Base-by-base conservation (phyloP, 2,329 filamentous ascomycete species). In the Colletotrichum sidae region DNA sequence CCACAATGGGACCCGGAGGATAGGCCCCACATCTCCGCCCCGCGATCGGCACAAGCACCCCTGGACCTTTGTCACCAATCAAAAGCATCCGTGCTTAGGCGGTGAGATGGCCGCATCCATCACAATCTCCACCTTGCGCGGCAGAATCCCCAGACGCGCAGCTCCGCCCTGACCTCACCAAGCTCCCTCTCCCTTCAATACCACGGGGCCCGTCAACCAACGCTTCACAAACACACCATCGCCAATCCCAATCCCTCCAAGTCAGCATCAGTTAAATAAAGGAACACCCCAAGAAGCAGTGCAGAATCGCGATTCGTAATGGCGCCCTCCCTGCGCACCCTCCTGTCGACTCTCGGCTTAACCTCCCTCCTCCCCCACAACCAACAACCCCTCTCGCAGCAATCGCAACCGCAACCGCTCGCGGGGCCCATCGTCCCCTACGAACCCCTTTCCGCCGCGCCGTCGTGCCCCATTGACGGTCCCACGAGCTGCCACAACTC, bases 401-500 rank as follows among this genome's bases (percentile, higher is more conserved):
- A 13, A 6, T 37, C 6, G 7, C 13, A 15, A 9, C 34, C 38
- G 38, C 47, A 37, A 51, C 37, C 15, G 49, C 6, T 8, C n/a
- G 11, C 13, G n/a, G 37, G 44, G 33, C 11, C 13, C 9, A 49
- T 76, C 41, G 73, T 72, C 10, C 73, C 74, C 11, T 81, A 80
- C 67, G 72, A 74, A 11, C 76, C 78, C 11, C 71, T 79, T 44
- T 75, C 70, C 58, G 75, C 73, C 50, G 73, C 78, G 5, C 76
- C 77, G 4, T 74, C 77, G 2, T 82, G 80, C 55, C 80, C 79
- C 4, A 69, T 81, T 61, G 75, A 81, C 60, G 78, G 78, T 6
- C 79, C 79, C 0, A 65, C 76, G 51, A 81, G 79, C 72, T 82
- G 80, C 69, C 72, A 77, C 61, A 80, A 79, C 69, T 68, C 60